Evolutionary conservation across 129 eudicot genomes (phyloP).

Genomic region (Lonicera japonica): DNA sequence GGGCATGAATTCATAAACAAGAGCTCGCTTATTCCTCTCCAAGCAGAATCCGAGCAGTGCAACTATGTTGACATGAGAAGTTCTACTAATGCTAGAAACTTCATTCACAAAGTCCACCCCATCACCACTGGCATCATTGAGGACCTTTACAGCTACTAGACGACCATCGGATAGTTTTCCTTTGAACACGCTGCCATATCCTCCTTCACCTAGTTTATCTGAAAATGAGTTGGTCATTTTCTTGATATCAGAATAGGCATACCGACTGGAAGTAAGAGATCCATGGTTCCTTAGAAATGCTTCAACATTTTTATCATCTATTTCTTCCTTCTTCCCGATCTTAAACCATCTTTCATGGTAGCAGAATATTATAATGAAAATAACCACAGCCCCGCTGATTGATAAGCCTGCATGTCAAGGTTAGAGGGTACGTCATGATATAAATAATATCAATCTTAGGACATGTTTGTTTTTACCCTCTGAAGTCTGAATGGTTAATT

Average conservation of each 20-base stretch:
- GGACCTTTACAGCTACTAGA: conserved; percentile 14
- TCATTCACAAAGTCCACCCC: conserved; percentile 18
- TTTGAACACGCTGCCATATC: conserved; percentile 25
- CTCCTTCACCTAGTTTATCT: conserved; percentile 30
- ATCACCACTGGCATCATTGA: conserved; percentile 9
- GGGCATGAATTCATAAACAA: conserved; percentile 19
- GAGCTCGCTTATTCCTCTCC: conserved; percentile 18
- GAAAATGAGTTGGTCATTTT: conserved; percentile 24
- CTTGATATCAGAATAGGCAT: conserved; percentile 14
- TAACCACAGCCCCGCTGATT: too few relatives aligned
- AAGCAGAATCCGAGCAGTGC: conserved; percentile 17
- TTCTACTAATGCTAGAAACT: conserved; percentile 18
- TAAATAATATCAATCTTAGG: too few relatives aligned
- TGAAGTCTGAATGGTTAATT: too few relatives aligned
- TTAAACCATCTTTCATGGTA: too few relatives aligned
- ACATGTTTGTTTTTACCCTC: too few relatives aligned
- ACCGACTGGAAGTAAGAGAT: conserved; percentile 7
- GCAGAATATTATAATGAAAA: too few relatives aligned
- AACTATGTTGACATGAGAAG: conserved; percentile 15
- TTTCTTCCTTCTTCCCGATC: too few relatives aligned
- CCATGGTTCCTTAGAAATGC: conserved; percentile 14
- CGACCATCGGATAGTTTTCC: conserved; percentile 18
- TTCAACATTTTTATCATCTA: too few relatives aligned
- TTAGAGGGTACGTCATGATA: too few relatives aligned
- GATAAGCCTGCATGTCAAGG: too few relatives aligned